Evolutionary conservation across 768 basidiomycete genomes (phyloP).

Genomic region (Lactarius indigo): DNA sequence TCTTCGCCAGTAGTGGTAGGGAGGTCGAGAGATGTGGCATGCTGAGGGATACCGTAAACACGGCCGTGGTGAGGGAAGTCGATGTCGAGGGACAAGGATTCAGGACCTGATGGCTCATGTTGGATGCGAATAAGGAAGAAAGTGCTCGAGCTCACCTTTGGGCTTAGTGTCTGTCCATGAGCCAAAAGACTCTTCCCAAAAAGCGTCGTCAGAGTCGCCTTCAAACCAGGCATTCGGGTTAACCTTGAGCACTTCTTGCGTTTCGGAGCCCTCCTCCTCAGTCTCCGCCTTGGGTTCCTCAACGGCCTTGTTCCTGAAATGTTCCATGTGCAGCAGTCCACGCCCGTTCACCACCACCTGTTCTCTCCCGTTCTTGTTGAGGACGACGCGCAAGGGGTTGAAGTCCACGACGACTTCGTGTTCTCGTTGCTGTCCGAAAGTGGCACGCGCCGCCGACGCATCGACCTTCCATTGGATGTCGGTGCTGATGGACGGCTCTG

Average conservation of each 20-base stretch:
- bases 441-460: conserved; percentile 58
- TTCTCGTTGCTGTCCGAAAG: conserved; percentile 61
- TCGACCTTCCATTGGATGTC: conserved; percentile 62
- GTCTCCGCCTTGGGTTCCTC: conserved; percentile 46
- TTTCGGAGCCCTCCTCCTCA: conserved; percentile 37
- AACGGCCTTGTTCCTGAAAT: conserved; percentile 72
- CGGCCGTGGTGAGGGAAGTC: conserved; percentile 88
- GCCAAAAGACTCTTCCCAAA: conserved; percentile 86
- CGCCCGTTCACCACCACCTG: conserved; percentile 88
- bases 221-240: conserved; percentile 80
- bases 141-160: conserved; percentile 58
- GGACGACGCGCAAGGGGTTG: conserved; percentile 69
- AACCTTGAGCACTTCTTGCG: conserved; percentile 52
- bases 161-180: conserved; percentile 93
- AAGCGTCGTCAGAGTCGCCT: conserved; percentile 75
- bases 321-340: conserved; percentile 95
- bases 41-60: conserved; percentile 96
- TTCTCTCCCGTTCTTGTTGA: conserved; percentile 70
- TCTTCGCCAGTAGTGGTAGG: conserved; percentile 83
- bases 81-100: conserved; percentile 90
- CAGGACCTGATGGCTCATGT: conserved; percentile 64
- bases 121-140: neutral
- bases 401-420: conserved; percentile 68
- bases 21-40: conserved; percentile 84
- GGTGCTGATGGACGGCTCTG: conserved; percentile 62